Evolutionary conservation across 2,329 filamentous ascomycete genomes (phyloP).

Genomic region (Teratosphaeria viscida): DNA sequence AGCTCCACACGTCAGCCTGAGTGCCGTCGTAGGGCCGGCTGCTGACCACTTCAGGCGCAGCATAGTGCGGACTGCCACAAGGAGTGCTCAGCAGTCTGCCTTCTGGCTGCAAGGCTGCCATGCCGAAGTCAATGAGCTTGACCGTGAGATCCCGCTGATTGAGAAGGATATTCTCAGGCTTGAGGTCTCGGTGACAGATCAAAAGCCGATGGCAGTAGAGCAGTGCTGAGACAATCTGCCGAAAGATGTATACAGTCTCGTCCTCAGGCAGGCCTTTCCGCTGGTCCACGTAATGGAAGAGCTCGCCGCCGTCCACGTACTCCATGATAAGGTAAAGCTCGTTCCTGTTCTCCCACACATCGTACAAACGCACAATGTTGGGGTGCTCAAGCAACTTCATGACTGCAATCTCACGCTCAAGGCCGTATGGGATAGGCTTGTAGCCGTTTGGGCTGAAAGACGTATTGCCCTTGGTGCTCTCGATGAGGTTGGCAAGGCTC

Average conservation of each 20-base stretch:
- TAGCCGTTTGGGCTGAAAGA: constrained; percentile 14
- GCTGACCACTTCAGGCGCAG: constrained; percentile 80
- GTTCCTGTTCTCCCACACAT: constrained; percentile 94
- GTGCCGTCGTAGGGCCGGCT: constrained; percentile 71
- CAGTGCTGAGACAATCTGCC: constrained; percentile 85
- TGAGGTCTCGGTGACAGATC: constrained; percentile 91
- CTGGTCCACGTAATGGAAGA: constrained; percentile 76
- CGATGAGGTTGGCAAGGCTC: constrained; percentile 73
- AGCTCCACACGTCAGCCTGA: constrained; percentile 87
- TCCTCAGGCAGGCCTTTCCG: constrained; percentile 67
- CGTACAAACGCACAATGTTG: constrained; percentile 86
- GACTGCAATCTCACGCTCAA: constrained; percentile 91
- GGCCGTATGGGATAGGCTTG: constrained; percentile 55
- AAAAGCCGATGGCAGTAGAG: constrained; percentile 90
- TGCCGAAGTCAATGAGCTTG: constrained; percentile 95
- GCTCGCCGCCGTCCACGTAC: constrained; percentile 72
- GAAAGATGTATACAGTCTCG: constrained; percentile 73
- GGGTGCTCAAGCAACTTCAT: constrained; percentile 94
- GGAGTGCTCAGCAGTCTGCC: constrained; percentile 74
- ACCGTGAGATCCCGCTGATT: constrained; percentile 59
- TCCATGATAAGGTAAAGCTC: constrained; percentile 94
- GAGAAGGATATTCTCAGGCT: constrained; percentile 92
- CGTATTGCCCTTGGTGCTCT: constrained; percentile 47
- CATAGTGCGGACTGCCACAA: constrained; percentile 94
- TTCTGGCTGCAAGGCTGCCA: constrained; percentile 83